Conservation (phyloP, 2,329 filamentous ascomycete species). For the Didymellaceae sp. region DNA sequence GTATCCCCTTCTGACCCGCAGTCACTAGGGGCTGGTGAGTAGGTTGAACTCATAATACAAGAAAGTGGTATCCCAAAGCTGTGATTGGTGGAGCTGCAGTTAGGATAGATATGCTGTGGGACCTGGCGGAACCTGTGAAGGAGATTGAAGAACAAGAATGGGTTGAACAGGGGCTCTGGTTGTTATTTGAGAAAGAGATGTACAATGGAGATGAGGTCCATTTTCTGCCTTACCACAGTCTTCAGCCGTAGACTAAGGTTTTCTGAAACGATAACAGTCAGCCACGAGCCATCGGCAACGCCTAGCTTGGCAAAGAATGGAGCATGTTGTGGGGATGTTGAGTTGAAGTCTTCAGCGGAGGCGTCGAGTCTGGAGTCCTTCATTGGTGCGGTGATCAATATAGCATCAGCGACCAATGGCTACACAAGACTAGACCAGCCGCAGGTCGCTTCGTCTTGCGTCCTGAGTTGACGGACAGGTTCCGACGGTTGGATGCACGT, state of each 20-base stretch:
- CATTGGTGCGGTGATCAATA: slow-evolving; percentile 1
- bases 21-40: slow-evolving; percentile 6
- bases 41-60: slow-evolving; percentile 2
- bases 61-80: background rate
- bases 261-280: background rate
- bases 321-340: background rate
- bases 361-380: background rate
- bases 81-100: background rate
- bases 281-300: background rate
- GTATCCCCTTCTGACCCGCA: background rate
- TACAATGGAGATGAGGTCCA: background rate
- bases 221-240: background rate
- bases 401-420: background rate
- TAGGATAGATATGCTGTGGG: background rate
- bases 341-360: background rate
- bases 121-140: background rate
- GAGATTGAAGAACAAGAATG: background rate
- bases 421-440: background rate
- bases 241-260: background rate
- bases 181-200: too few species aligned
- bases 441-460: background rate
- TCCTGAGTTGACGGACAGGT: background rate
- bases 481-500: background rate
- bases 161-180: too few species aligned
- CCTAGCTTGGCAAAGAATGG: background rate